Base-by-base conservation (phyloP, 352 stramenopile genomes). In the Discostella stelligera region DNA sequence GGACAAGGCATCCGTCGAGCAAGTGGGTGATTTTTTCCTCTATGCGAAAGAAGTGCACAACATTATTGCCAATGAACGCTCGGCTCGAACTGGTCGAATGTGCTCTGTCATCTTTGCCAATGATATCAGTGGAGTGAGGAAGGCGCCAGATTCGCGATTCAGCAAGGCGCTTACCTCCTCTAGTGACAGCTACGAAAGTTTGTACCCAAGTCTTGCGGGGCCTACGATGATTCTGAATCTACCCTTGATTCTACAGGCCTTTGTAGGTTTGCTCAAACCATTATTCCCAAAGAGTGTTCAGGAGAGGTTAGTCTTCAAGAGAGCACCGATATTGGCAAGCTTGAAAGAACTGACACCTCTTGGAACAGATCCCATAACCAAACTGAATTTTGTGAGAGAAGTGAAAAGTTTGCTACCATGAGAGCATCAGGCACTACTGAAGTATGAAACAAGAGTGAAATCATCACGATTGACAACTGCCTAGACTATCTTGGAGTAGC, bases 41-140 rank as follows among this genome's bases (percentile, higher is more conserved):
- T 83, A 83, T 54, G 76, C 74, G 5, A 83, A 83, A 59, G 76
- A 83, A 66, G 71, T 83, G 14, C 76, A 83, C 21, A 77, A 74
- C 32, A 62, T 83, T 9, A 61, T 83, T 8, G 76, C 69, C 18
- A 77, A 83, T 60, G 20, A 72, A 53, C 53, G 76, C 44, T 76
- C 70, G 25, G 76, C 39, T 14, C 55, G 48, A 7, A 83, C 65
- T 0, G 76, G 76, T 30, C 54, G 76, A 39, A 71, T 83, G 54
- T 79, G 69, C 20, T 68, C 49, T 25, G 76, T 83, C 10, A 53
- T 83, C 23, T 83, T 83, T 68, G 76, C 76, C 10, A 83, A 83
- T 39, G 76, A 83, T 50, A 83, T 83, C 30, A 80, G 71, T 67
- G 76, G 76, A 46, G 74, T 83, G 13, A 60, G 66, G 25, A 76